phyloP scores from a whole-genome alignment of 495 filamentous ascomycete genomes.

The Podospora sp. region DNA sequence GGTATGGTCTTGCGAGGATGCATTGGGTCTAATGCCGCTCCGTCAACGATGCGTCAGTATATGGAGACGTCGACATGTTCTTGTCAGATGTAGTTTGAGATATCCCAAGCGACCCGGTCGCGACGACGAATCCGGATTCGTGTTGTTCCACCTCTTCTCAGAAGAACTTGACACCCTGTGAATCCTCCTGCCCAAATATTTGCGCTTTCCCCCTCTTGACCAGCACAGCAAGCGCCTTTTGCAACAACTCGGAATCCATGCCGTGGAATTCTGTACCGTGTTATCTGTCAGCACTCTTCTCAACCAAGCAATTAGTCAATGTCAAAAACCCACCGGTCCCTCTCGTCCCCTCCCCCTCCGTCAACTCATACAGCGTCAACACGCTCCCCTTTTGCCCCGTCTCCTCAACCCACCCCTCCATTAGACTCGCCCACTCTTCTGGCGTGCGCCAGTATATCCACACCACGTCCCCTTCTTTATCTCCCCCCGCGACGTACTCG shows the following conservation, averaged over 20 bases:
- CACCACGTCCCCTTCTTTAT: slow-evolving; percentile 46
- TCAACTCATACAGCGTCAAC: slow-evolving; percentile 53
- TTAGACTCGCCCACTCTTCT: slow-evolving; percentile 50
- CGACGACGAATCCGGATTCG: not conserved
- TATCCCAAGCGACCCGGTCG: not conserved
- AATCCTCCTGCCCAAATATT: slow-evolving; percentile 85
- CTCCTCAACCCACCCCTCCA: slow-evolving; percentile 51
- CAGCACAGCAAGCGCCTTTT: slow-evolving; percentile 73
- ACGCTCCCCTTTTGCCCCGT: slow-evolving; percentile 52
- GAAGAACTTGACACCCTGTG: slow-evolving; percentile 94
- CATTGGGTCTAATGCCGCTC: not conserved
- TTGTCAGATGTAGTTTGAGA: not conserved
- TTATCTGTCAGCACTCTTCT: too few species aligned
- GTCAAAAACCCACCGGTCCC: slow-evolving; percentile 40
- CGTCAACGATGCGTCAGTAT: not conserved
- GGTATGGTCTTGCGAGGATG: not conserved
- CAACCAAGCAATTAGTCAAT: too few species aligned
- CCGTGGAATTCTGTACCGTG: slow-evolving; percentile 90
- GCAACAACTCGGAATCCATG: slow-evolving; percentile 78
- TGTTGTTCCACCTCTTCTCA: slow-evolving; percentile 40
- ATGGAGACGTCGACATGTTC: not conserved
- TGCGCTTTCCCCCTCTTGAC: slow-evolving; percentile 91
- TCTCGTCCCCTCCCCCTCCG: slow-evolving; percentile 46
- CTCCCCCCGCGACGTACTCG: slow-evolving; percentile 66
- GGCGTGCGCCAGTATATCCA: slow-evolving; percentile 54